Base-by-base conservation (phyloP, 2,329 filamentous ascomycete genomes). In the Exserohilum rostratum region DNA sequence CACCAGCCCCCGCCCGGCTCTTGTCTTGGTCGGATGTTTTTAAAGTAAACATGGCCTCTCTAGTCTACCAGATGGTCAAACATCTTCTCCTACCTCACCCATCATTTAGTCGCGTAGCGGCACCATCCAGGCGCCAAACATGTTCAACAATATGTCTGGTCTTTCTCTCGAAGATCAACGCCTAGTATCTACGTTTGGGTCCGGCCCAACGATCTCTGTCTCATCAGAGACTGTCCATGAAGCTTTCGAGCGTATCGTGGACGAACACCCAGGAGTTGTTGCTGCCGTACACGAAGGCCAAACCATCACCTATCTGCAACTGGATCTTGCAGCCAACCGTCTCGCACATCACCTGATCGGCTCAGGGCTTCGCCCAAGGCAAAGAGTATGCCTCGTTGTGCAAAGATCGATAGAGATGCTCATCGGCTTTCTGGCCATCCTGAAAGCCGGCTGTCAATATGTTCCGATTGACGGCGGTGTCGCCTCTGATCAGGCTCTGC, bases 361-460 rank as follows among this genome's bases (percentile, higher is more conserved):
- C 9, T 60, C 58, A 34, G 71, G 71, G 7, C 43, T 73, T 20
- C 51, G 52, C 17, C 68, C 66, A 7, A 55, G 76, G 5, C 79
- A 84, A 60, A 74, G 80, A 33, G 76, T 85, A 5, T 82, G 81
- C n/a, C 75, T 86, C 22, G 78, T 86, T n/a, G 80, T 81, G 52
- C 81, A 80, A 54, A 77, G 84, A 12, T 80, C 82, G 34, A 70
- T 83, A 43, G 82, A 84, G 58, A 84, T 86, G 82, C 71, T 85
- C 6, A 76, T 85, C 45, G 83, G 80, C 17, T 85, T 86, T 44
- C 75, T 84, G 50, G 83, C 82, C 2, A 76, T 85, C 15, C 71
- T 87, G 30, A 83, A 83, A 51, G 80, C 80, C 43, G 83, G 84
- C 17, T 84, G 80, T 12, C 83, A 87, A 59, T 87, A 87, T 63